Conservation (phyloP, 1,284 basidiomycete species). For the Waitea zeae region DNA sequence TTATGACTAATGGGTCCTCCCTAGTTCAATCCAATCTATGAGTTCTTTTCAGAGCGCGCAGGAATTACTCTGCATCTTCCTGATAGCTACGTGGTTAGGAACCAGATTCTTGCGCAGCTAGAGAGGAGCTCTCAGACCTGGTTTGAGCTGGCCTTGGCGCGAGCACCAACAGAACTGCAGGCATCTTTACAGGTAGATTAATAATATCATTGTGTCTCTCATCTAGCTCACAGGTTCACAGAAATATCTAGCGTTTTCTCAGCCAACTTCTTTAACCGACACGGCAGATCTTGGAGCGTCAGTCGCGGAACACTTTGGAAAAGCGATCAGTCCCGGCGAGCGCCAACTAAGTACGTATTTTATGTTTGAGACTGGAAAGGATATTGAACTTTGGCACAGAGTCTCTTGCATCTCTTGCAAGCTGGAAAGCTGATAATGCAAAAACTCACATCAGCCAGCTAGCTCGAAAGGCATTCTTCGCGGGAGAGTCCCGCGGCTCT, state of each 20-base stretch:
- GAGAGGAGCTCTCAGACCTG: slow-evolving; percentile 63
- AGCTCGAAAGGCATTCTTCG: slow-evolving; percentile 72
- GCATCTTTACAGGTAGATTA: slow-evolving; percentile 68
- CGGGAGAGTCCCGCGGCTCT: slow-evolving; percentile 75
- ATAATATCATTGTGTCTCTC: not conserved
- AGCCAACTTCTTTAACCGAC: slow-evolving; percentile 47
- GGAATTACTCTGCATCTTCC: slow-evolving; percentile 68
- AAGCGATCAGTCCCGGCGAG: slow-evolving; percentile 63
- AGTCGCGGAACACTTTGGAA: slow-evolving; percentile 72
- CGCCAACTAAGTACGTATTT: slow-evolving; percentile 46
- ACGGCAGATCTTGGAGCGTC: slow-evolving; percentile 81
- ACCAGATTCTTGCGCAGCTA: slow-evolving; percentile 67
- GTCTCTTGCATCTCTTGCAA: slow-evolving; percentile 39
- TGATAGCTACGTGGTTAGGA: slow-evolving; percentile 77
- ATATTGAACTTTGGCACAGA: slow-evolving; percentile 17
- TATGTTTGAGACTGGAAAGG: not conserved
- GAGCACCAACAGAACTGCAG: slow-evolving; percentile 86
- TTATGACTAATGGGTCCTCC: not conserved
- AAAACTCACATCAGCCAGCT: slow-evolving; percentile 68
- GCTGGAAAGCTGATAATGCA: slow-evolving; percentile 56
- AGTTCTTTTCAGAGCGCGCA: slow-evolving; percentile 67
- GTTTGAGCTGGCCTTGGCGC: slow-evolving; percentile 72
- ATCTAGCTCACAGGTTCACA: slow-evolving; percentile 13
- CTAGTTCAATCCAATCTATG: slow-evolving; percentile 79
- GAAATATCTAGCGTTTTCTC: slow-evolving; percentile 71